Conservation (phyloP, 495 filamentous ascomycete genomes). For the Trichoderma erinaceum region DNA sequence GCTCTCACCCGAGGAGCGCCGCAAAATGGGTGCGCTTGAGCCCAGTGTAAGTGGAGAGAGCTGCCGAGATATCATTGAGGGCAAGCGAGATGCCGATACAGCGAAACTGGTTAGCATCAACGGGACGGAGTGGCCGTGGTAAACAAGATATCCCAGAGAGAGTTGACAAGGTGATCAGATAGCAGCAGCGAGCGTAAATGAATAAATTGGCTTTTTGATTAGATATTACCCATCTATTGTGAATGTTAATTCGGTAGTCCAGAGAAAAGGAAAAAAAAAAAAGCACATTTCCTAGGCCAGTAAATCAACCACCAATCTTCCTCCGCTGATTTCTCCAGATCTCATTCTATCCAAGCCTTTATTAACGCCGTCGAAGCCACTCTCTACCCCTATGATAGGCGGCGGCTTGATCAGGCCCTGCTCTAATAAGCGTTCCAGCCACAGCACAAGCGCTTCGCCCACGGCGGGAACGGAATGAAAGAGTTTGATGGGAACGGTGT, state of each 20-base stretch:
- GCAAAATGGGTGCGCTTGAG: constrained; percentile 28
- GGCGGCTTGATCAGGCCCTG: constrained; percentile 44
- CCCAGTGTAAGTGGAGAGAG: constrained; percentile 33
- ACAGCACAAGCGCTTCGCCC: constrained; percentile 50
- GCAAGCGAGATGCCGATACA: constrained; percentile 33
- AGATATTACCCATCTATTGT: neutral
- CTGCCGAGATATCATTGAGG: constrained; percentile 35
- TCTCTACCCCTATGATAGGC: constrained; percentile 52
- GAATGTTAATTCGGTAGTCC: neutral
- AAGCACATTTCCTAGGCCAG: neutral
- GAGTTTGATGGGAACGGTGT: constrained; percentile 62
- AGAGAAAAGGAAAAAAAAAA: neutral
- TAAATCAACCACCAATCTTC: constrained; percentile 47
- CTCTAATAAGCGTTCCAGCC: constrained; percentile 54
- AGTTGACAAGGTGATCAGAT: no score
- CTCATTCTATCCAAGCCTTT: constrained; percentile 53
- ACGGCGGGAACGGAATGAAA: constrained; percentile 56
- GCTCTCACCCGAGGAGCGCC: constrained; percentile 25
- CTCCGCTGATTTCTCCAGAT: constrained; percentile 51
- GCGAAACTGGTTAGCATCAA: constrained; percentile 32
- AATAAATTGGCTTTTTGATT: neutral
- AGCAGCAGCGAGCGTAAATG: no score
- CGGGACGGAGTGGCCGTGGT: constrained; percentile 37
- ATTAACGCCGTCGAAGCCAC: constrained; percentile 58
- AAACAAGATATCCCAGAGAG: neutral